Evolutionary conservation across 495 filamentous ascomycete species (phyloP), one percentile per base, ranked within the genome.

Genomic region (Pyrenopolyporus hunteri): DNA sequence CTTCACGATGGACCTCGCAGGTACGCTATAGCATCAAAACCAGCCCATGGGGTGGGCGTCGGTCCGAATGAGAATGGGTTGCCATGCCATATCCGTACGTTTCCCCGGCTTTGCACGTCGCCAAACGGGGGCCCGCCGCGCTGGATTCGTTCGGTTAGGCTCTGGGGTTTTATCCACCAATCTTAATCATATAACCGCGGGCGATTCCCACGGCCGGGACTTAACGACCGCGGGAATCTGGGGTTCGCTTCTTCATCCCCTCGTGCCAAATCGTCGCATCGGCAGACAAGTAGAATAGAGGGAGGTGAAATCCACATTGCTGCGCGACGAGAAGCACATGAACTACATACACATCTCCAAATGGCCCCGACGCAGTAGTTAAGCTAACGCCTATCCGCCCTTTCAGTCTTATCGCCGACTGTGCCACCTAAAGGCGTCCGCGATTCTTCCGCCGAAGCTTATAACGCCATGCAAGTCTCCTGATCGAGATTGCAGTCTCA

Each of bases 101-200:
- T 59, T 60, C 62, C 61, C 61, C 55, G 50, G 61, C 4, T 64
- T 64, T 59, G 44, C 61, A 50, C 49, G 59, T 59, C 17, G 39
- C 43, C 37, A 59, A 55, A 59, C 44, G 49, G 55, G 32, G 44
- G n/a, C n/a, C 49, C 44, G 42, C 29, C 33, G 29, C 36, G 23
- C 17, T 49, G 42, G 56, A 52, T 52, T 57, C 25, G 31, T 29
- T 57, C 42, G 53, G 22, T 20, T 59, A 53, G 31, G 52, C 14
- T 16, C 25, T 29, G 35, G 45, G 35, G 16, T 16, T 53, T 64
- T 55, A 31, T 55, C 61, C 54, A 64, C 61, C 61, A 54, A 64
- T 63, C 59, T 35, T 49, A 14, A 48, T 46, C 45, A 39, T 57
- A 42, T 35, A 46, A 51, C 31, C 19, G 17, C 17, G 17, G 47